A percentile compares a stretch with the other conserved stretches of the same genome.
phyloP scores from a whole-genome alignment of 2,329 filamentous ascomycete genomes.

The Harringtonia lauricola region DNA sequence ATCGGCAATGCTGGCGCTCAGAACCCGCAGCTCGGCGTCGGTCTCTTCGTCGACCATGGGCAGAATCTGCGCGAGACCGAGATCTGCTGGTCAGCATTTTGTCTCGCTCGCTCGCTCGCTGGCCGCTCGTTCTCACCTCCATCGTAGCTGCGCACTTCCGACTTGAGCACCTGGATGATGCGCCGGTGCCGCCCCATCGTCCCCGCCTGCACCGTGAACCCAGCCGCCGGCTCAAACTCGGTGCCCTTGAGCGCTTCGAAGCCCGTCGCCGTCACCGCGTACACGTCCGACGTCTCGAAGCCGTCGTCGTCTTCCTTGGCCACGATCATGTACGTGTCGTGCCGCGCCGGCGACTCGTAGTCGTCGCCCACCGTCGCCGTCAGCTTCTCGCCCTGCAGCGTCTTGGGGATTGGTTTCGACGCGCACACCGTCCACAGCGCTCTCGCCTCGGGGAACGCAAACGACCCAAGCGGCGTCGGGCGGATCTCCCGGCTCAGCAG shows the following conservation, averaged over 20 bases:
- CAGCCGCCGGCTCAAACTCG: conserved; percentile 86
- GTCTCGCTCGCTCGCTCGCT: no score
- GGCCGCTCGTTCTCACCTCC: conserved; percentile 58
- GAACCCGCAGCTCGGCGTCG: conserved; percentile 65
- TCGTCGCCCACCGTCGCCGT: conserved; percentile 39
- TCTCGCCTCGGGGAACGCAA: conserved; percentile 61
- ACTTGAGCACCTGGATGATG: conserved; percentile 78
- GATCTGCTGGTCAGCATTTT: conserved; percentile 44
- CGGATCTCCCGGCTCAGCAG: conserved; percentile 70
- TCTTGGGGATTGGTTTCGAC: conserved; percentile 55
- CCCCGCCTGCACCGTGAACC: conserved; percentile 75
- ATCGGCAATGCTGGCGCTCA: conserved; percentile 75
- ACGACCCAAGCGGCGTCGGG: conserved; percentile 57
- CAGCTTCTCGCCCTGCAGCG: conserved; percentile 39
- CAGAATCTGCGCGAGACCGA: conserved; percentile 82
- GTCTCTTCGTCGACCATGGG: conserved; percentile 88
- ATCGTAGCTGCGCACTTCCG: conserved; percentile 84
- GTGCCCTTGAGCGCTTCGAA: conserved; percentile 69
- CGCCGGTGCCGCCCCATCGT: conserved; percentile 70
- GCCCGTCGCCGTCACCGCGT: conserved; percentile 59
- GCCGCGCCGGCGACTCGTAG: conserved; percentile 48
- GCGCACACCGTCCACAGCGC: conserved; percentile 73
- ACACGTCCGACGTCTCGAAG: conserved; percentile 69
- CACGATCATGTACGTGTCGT: conserved; percentile 74
- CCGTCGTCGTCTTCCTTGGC: conserved; percentile 59